These are phyloP conservation scores for Ascoidea tarda DNA, from an alignment of 805 yeast species.

Conservation along the genomic window DNA sequence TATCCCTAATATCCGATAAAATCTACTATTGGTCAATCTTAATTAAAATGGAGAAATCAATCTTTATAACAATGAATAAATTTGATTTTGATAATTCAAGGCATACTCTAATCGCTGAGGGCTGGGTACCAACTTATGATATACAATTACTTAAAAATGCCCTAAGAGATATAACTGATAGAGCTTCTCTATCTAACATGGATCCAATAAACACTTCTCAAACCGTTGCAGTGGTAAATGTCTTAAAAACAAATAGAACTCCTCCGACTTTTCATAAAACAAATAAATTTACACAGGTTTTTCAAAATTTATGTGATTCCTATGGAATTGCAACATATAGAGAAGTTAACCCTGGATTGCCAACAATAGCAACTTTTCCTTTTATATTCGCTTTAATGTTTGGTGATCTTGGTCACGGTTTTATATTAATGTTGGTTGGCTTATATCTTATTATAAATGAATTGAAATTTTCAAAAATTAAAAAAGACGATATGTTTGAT, in stretches of 20 bases:
- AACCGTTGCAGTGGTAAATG: constrained; percentile 31
- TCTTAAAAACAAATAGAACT: constrained; percentile 60
- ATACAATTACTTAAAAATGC: constrained; percentile 50
- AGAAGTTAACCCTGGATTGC: constrained; percentile 92
- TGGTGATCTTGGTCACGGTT: constrained; percentile 97
- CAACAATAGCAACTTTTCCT: constrained; percentile 92
- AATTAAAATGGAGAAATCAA: constrained; percentile 68
- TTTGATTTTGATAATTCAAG: constrained; percentile 76
- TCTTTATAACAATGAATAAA: constrained; percentile 63
- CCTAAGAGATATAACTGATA: constrained; percentile 47
- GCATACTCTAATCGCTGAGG: constrained; percentile 84
- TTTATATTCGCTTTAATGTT: constrained; percentile 99
- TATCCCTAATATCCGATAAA: constrained; percentile 63
- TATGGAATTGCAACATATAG: constrained; percentile 89
- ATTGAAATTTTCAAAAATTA: constrained; percentile 46
- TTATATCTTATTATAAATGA: constrained; percentile 61
- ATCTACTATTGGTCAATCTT: constrained; percentile 60
- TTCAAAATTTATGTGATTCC: constrained; percentile 89
- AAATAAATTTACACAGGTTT: constrained; percentile 89
- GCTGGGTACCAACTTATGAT: constrained; percentile 87
- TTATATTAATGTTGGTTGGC: constrained; percentile 66
- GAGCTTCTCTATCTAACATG: constrained; percentile 15
- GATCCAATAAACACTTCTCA: constrained; percentile 17
- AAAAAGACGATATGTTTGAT: constrained; percentile 87
- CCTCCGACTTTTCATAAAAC: constrained; percentile 95